Evolutionary conservation across 257 asterid genomes (phyloP), one percentile per base, ranked within the genome.

Genomic region (Linderniella brevidens): DNA sequence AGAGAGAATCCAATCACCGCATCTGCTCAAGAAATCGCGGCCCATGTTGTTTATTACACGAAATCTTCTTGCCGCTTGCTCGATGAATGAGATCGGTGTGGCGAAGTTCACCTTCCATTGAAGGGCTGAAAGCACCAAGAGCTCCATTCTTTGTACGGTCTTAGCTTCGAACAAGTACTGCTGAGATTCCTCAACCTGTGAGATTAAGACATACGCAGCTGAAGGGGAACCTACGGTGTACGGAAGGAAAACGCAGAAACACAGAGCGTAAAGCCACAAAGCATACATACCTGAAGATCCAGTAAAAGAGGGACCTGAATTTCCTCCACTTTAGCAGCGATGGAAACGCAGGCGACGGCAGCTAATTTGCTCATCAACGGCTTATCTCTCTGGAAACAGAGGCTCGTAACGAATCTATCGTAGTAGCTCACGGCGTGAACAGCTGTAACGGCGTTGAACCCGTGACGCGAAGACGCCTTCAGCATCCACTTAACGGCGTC

Each of bases 301-400:
- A 82, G 37, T 4, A 86, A 68, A 51, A 79, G 74, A 8, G 93
- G 94, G 19, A 86, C 92, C 54, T 73, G 86, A 68, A 70, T 83
- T 64, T 86, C 94, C 65, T 86, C 97, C 70, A 86, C 67, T 54
- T 86, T 86, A 0, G 97, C 92, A 63, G 97, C 97, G 13, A 86
- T 50, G 1, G 93, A 82, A 51, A 86, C 80, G 52, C 93, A 86
- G 41, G 97, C 87, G 35, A 86, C 93, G 36, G 93, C 82, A 19
- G 76, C 73, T 41, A 86, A 69, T 62, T 82, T 93, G 59, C 77
- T 63, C 93, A 73, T 82, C 97, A 93, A 86, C 37, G 93, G 87
- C 77, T 75, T 79, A 64, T 79, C 97, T 40, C 67, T 73, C 80
- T 77, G 84, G 47, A 82, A 73, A 43, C 64, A 61, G 5, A 53